Evolutionary conservation across 2,329 filamentous ascomycete genomes (phyloP).

Genomic region (Aspergillus fructus): DNA sequence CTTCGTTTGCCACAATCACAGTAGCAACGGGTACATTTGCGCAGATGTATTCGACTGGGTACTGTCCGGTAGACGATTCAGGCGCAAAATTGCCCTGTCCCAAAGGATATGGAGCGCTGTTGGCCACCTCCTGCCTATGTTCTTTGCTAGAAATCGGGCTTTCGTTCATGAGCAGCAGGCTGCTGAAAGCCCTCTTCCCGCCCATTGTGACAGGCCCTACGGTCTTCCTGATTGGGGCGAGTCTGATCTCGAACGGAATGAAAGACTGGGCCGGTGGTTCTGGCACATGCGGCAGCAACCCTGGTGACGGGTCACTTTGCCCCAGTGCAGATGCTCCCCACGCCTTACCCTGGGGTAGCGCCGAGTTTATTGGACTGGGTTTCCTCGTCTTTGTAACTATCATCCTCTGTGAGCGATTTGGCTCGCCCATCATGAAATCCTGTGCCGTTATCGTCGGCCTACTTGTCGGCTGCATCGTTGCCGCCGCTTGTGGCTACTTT

Average conservation of each 20-base stretch:
- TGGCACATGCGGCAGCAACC: slow-evolving; percentile 45
- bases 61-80: slow-evolving; percentile 57
- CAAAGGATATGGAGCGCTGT: slow-evolving; percentile 64
- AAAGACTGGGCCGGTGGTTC: slow-evolving; percentile 68
- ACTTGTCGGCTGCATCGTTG: slow-evolving; percentile 66
- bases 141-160: slow-evolving; percentile 60
- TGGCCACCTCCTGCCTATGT: slow-evolving; percentile 55
- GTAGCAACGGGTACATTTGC: slow-evolving; percentile 61
- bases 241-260: slow-evolving; percentile 62
- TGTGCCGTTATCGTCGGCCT: slow-evolving; percentile 65
- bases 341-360: slow-evolving; percentile 61
- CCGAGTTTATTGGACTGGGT: slow-evolving; percentile 66
- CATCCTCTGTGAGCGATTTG: slow-evolving; percentile 68
- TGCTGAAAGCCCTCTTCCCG: slow-evolving; percentile 64
- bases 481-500: slow-evolving; percentile 66
- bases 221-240: slow-evolving; percentile 66
- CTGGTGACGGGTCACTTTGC: slow-evolving; percentile 56
- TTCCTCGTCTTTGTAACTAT: slow-evolving; percentile 68
- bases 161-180: slow-evolving; percentile 62
- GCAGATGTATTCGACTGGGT: slow-evolving; percentile 66
- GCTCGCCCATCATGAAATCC: slow-evolving; percentile 68
- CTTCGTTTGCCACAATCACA: slow-evolving; percentile 66
- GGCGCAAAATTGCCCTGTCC: slow-evolving; percentile 63
- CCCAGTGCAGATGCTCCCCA: slow-evolving; percentile 59
- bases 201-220: slow-evolving; percentile 68